Conservation (phyloP, 2,329 filamentous ascomycete genomes). For the Elsinoe ampelina region DNA sequence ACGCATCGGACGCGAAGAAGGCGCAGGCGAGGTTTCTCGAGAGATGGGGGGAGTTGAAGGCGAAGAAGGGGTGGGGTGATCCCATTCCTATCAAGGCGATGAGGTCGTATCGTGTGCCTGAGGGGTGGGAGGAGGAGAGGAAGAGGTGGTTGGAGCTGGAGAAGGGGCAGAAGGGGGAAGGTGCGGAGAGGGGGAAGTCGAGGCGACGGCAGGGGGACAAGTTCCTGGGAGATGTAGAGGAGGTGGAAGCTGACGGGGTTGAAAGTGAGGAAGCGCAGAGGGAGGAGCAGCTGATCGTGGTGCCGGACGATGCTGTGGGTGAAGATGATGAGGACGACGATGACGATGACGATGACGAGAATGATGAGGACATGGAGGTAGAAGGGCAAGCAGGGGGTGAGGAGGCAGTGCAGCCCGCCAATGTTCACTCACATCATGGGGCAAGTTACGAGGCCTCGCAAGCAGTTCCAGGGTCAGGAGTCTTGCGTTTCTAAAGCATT, state of each 20-base stretch:
- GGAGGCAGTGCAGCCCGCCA: background rate
- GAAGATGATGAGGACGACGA: constrained; percentile 11
- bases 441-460: background rate
- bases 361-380: constrained; percentile 11
- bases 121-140: constrained; percentile 16
- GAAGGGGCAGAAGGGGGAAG: background rate
- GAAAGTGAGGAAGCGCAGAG: constrained; percentile 5
- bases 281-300: constrained; percentile 1
- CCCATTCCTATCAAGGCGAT: constrained; percentile 24
- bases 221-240: background rate
- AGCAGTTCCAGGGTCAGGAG: background rate
- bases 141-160: constrained; percentile 10
- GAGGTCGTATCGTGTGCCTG: constrained; percentile 19
- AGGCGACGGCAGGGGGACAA: background rate
- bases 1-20: constrained; percentile 13
- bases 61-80: constrained; percentile 32
- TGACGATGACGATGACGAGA: constrained; percentile 9
- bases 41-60: constrained; percentile 33
- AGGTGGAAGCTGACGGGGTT: background rate
- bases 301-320: background rate
- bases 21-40: constrained; percentile 32
- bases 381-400: background rate
- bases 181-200: background rate
- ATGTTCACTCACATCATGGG: background rate
- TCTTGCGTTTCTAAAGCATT: background rate